These are phyloP conservation scores for Novymonas esmeraldas DNA, from an alignment of 208 protist species.

Conservation along the genomic window DNA sequence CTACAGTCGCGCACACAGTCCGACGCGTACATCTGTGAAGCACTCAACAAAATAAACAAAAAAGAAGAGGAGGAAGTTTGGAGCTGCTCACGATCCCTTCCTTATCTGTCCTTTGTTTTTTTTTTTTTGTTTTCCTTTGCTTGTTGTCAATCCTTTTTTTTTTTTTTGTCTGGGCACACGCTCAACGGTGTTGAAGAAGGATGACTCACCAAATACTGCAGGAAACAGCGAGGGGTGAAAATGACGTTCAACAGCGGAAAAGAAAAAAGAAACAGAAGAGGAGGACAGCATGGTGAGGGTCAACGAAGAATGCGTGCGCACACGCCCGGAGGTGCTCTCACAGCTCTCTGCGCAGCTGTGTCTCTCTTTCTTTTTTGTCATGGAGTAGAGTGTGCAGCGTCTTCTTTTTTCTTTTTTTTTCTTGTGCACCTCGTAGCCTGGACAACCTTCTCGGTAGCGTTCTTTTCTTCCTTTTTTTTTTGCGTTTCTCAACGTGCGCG, in stretches of 20 bases:
- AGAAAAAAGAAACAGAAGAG: neutral
- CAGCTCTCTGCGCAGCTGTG: too few relatives aligned
- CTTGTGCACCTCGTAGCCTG: too few relatives aligned
- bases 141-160: neutral
- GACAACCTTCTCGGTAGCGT: too few relatives aligned
- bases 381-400: too few relatives aligned
- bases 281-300: slow-evolving; percentile 1
- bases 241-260: slow-evolving; percentile 2
- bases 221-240: slow-evolving; percentile 3
- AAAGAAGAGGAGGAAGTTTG: neutral
- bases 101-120: neutral
- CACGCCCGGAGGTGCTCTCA: too few relatives aligned
- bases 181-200: neutral
- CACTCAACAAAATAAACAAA: neutral
- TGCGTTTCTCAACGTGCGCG: too few relatives aligned
- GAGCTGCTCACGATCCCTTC: neutral
- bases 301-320: neutral
- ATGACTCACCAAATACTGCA: neutral
- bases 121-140: neutral
- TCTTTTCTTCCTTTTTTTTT: too few relatives aligned
- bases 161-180: neutral
- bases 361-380: too few relatives aligned
- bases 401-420: too few relatives aligned
- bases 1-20: too few relatives aligned
- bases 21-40: too few relatives aligned